Evolutionary conservation across 345 rosid species (phyloP).

Genomic region (Raphanus raphanistrum): DNA sequence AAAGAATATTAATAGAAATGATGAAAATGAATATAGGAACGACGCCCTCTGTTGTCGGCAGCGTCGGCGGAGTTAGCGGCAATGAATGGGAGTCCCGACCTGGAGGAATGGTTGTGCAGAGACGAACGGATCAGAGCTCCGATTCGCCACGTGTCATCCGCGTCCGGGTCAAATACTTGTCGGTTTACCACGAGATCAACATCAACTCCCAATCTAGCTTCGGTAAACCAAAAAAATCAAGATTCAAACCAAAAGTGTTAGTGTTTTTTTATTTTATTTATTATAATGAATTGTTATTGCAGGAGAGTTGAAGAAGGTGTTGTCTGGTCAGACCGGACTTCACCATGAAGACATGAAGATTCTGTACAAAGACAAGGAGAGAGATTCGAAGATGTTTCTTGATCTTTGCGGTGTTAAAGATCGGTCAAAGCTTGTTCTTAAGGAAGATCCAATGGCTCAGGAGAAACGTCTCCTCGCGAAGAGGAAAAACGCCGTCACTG

Average conservation of each 20-base stretch:
- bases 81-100: slow-evolving; percentile 90
- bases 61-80: slow-evolving; percentile 48
- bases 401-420: slow-evolving; percentile 91
- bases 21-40: slow-evolving; percentile 39
- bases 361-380: slow-evolving; percentile 87
- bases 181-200: slow-evolving; percentile 74
- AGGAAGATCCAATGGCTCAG: slow-evolving; percentile 88
- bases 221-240: slow-evolving; percentile 45
- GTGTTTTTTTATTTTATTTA: not conserved
- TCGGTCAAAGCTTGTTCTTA: slow-evolving; percentile 73
- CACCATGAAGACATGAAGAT: slow-evolving; percentile 95
- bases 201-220: slow-evolving; percentile 83
- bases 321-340: slow-evolving; percentile 74
- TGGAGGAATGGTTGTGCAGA: slow-evolving; percentile 99
- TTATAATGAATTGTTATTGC: not conserved
- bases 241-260: not conserved
- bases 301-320: slow-evolving; percentile 95
- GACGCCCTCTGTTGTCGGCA: slow-evolving; percentile 37
- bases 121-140: slow-evolving; percentile 65
- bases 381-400: slow-evolving; percentile 90
- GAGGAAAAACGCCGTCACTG: slow-evolving; percentile 80
- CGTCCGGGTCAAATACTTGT: slow-evolving; percentile 79
- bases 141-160: slow-evolving; percentile 78
- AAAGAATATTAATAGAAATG: slow-evolving; percentile 24
- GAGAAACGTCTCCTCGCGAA: slow-evolving; percentile 77